These are phyloP conservation scores for Begonia loranthoides DNA, from an alignment of 306 rosid genomes.

Conservation along the genomic window DNA sequence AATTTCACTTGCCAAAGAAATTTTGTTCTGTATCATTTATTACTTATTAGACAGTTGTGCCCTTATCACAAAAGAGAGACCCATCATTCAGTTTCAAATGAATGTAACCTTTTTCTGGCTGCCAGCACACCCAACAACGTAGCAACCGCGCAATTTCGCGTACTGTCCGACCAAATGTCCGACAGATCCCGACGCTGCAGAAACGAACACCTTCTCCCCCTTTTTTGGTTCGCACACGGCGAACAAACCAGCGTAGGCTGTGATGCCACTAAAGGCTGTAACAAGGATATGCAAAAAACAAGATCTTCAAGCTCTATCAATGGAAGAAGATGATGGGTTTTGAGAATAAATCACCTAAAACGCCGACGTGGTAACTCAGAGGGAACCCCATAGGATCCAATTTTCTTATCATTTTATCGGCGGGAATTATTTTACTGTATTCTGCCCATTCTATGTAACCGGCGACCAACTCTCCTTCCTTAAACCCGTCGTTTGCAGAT, in stretches of 20 bases:
- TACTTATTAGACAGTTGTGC: no score
- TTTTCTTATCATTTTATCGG: slow-evolving; percentile 25
- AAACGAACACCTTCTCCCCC: slow-evolving; percentile 66
- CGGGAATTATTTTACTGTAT: slow-evolving; percentile 37
- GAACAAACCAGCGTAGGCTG: slow-evolving; percentile 65
- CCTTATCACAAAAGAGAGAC: no score
- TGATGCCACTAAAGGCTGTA: slow-evolving; percentile 46
- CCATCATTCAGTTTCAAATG: no score
- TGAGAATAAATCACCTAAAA: slow-evolving; percentile 26
- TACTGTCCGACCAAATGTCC: slow-evolving; percentile 65
- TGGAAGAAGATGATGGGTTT: background rate
- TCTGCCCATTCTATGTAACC: slow-evolving; percentile 68
- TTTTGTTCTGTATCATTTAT: no score
- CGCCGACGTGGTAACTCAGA: slow-evolving; percentile 40
- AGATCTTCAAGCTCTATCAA: background rate
- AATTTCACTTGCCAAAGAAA: no score
- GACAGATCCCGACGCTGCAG: slow-evolving; percentile 58
- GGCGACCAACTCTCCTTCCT: slow-evolving; percentile 51
- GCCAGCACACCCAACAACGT: slow-evolving; percentile 73
- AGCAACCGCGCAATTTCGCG: slow-evolving; percentile 62
- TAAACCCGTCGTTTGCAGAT: slow-evolving; percentile 38
- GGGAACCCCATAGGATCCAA: slow-evolving; percentile 49
- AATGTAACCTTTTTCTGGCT: slow-evolving; percentile 54
- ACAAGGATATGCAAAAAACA: background rate
- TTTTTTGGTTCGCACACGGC: slow-evolving; percentile 41